These are phyloP conservation scores for Fonsecaea pugnacius DNA, from an alignment of 2,329 filamentous ascomycete species.

Conservation along the genomic window DNA sequence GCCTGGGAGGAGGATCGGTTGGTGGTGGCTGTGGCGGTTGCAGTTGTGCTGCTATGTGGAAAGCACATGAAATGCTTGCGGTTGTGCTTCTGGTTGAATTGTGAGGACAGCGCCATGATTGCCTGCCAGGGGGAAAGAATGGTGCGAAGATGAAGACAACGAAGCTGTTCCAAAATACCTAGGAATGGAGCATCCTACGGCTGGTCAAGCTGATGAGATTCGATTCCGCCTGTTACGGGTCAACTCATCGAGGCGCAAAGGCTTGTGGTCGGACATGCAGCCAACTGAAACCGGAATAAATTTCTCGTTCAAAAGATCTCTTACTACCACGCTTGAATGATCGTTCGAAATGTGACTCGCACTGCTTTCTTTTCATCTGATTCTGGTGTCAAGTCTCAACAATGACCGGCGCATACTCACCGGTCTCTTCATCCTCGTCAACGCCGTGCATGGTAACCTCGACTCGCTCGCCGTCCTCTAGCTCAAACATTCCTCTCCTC, in stretches of 20 bases:
- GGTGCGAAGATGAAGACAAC: neutral
- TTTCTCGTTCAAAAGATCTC: constrained; percentile 12
- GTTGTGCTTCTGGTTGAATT: neutral
- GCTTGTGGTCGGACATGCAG: constrained; percentile 7
- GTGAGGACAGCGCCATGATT: neutral
- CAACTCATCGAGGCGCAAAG: constrained; percentile 9
- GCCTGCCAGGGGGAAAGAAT: neutral
- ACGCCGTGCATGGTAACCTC: constrained; percentile 60
- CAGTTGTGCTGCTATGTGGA: neutral
- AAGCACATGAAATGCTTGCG: neutral
- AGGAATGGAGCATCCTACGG: constrained; percentile 13
- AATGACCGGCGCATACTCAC: constrained; percentile 66
- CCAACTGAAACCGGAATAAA: constrained; percentile 15
- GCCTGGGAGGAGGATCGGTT: neutral
- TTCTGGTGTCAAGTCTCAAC: constrained; percentile 51
- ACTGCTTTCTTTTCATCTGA: neutral
- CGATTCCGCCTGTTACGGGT: constrained; percentile 9
- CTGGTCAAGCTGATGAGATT: constrained; percentile 14
- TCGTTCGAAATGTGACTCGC: neutral
- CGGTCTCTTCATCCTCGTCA: constrained; percentile 66
- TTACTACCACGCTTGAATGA: neutral
- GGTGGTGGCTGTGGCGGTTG: constrained; percentile 15
- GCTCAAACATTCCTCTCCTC: constrained; percentile 61
- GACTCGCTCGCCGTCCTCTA: constrained; percentile 67
- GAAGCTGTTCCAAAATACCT: constrained; percentile 4